A percentile compares a stretch with the other conserved stretches of the same genome.
These are phyloP conservation scores for Candida endomychidarum DNA, from an alignment of 805 yeast species.

Conservation along the genomic window DNA sequence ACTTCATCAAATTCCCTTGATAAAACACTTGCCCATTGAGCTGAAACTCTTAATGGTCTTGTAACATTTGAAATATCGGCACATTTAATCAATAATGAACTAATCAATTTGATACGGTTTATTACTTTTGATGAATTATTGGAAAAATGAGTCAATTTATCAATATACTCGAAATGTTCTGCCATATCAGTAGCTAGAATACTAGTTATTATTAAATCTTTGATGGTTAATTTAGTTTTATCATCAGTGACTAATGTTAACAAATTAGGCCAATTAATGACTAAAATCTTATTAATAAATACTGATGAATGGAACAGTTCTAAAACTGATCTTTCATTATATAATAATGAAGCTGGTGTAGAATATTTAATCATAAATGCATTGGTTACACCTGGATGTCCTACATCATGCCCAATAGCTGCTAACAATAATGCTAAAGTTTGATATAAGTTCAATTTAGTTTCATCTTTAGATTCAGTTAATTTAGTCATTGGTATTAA, in stretches of 20 bases:
- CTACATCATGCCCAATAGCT: conserved; percentile 92
- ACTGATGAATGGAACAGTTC: conserved; percentile 80
- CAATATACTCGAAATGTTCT: conserved; percentile 70
- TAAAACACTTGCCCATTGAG: conserved; percentile 85
- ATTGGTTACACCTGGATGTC: conserved; percentile 96
- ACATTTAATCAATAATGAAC: conserved; percentile 78
- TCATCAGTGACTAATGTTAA: conserved; percentile 17
- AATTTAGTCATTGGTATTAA: conserved; percentile 14
- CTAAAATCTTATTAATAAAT: conserved; percentile 45
- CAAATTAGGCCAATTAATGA: conserved; percentile 37
- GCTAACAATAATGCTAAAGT: conserved; percentile 67
- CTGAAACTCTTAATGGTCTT: conserved; percentile 69
- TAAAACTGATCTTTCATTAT: conserved; percentile 65
- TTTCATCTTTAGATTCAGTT: conserved; percentile 9
- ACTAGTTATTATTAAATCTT: conserved; percentile 32
- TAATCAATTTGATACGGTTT: conserved; percentile 43
- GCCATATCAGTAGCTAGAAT: conserved; percentile 85
- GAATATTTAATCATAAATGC: conserved; percentile 57
- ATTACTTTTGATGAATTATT: conserved; percentile 13
- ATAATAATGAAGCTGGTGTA: conserved; percentile 64
- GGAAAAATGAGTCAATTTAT: conserved; percentile 42
- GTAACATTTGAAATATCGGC: conserved; percentile 96
- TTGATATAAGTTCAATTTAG: conserved; percentile 42
- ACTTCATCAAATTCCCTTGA: conserved; percentile 77
- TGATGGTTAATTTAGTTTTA: conserved; percentile 17